A percentile compares a stretch with the other conserved stretches of the same genome.
Evolutionary conservation across 352 stramenopile species (phyloP).

Genomic region (Globisporangium viniferum): DNA sequence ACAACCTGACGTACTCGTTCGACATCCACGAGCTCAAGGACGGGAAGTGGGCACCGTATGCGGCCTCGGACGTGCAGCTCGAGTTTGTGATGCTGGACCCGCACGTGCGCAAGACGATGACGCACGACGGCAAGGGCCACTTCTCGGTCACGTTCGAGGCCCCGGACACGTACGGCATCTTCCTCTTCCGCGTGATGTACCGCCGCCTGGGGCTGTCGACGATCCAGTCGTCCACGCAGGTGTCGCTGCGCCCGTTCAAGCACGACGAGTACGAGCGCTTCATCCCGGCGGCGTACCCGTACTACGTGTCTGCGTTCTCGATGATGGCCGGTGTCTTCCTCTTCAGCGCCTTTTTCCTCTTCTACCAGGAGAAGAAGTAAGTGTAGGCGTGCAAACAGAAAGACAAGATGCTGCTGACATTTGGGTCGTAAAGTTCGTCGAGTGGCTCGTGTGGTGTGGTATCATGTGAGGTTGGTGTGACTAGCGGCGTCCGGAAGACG

Average conservation of each 20-base stretch:
- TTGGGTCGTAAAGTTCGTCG: neutral
- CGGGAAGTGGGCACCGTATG: constrained; percentile 75
- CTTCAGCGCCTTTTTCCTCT: constrained; percentile 90
- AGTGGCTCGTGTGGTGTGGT: neutral
- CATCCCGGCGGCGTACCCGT: constrained; percentile 87
- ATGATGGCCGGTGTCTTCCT: constrained; percentile 91
- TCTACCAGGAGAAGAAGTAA: constrained; percentile 67
- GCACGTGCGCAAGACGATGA: constrained; percentile 88
- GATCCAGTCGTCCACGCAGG: constrained; percentile 85
- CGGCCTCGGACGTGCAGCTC: constrained; percentile 86
- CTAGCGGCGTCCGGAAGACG: neutral
- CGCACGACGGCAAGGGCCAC: constrained; percentile 61
- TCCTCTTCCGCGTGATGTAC: constrained; percentile 92
- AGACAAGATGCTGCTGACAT: neutral
- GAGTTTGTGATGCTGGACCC: constrained; percentile 96
- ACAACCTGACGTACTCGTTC: constrained; percentile 91
- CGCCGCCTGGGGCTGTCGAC: constrained; percentile 84
- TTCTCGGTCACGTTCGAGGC: constrained; percentile 86
- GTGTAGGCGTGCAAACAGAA: neutral
- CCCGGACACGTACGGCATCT: constrained; percentile 93
- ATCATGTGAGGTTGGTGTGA: neutral
- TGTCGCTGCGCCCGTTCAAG: constrained; percentile 92
- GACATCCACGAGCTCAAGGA: constrained; percentile 86
- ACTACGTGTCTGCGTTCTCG: constrained; percentile 91
- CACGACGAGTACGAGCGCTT: constrained; percentile 96